Base-by-base conservation (phyloP, 2,329 filamentous ascomycete genomes). In the Sclerotinia nivalis region DNA sequence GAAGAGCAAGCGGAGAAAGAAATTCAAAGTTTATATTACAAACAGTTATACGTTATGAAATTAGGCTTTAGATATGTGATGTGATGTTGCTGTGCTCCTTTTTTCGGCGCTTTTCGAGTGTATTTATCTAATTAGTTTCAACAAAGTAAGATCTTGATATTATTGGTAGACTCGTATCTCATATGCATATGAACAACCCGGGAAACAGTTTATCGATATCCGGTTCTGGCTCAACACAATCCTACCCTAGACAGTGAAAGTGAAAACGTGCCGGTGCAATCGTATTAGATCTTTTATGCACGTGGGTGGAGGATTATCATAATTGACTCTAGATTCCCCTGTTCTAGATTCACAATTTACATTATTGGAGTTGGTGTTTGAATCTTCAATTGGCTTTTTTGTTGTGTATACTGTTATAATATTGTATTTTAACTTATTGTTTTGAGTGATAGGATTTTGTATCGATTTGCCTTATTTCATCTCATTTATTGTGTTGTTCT, bases 281-380 rank as follows among this genome's bases (percentile, higher is more conserved):
- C 40, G 49, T 0, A 64, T 64, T 18, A 18, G 22, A 10, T 15
- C 9, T 64, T 64, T 37, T 18, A 28, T 64, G 31, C 61, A 64
- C 61, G 61, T 64, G 61, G 61, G 47, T 64, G 61, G 22, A 25
- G 43, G 25, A 28, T 9, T 61, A 6, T 20, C 40, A 60, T 31
- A 9, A 43, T 43, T 45, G 20, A 10, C 28, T 52, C n/a, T 12
- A 25, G 28, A 52, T 25, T 52, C 49, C 31, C 34, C 31, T 40
- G 31, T 58, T 62, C 60, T 62, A 62, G 60, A 49, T 62, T 62
- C 43, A 49, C 28, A 62, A 49, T 62, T 49, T 50, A 50, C 28
- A 62, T 47, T 47, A 60, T 40, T 43, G 40, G 13, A 15, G 40
- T 43, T 43, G 40, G 40, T 43, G 40, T 43, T 59, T 59, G 22